Conservation (phyloP, 495 filamentous ascomycete species). For the Hypoxylon cercidicola region DNA sequence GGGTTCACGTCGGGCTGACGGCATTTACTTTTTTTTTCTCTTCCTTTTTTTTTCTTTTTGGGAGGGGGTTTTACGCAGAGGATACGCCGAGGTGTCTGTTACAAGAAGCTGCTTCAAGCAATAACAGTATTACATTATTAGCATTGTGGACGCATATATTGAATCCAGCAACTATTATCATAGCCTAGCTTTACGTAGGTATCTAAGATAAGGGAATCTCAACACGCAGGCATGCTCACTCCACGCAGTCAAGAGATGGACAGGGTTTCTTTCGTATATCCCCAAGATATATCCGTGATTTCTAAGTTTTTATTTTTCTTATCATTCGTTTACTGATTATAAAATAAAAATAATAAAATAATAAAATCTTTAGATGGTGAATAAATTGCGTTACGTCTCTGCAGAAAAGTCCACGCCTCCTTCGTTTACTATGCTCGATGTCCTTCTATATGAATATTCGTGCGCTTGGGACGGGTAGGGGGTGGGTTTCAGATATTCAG, state of each 20-base stretch:
- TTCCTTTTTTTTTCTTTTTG: too few relatives aligned
- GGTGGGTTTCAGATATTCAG: constrained; percentile 20
- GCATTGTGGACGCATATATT: too few relatives aligned
- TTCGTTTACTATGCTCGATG: constrained; percentile 37
- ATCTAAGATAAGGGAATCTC: neutral
- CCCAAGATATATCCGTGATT: constrained; percentile 16
- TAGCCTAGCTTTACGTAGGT: too few relatives aligned
- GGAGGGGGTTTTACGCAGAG: too few relatives aligned
- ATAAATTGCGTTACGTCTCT: constrained; percentile 27
- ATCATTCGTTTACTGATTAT: constrained; percentile 40
- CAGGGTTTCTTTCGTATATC: neutral
- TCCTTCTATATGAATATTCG: constrained; percentile 34
- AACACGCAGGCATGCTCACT: neutral
- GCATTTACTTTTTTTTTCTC: neutral
- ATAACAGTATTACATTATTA: too few relatives aligned
- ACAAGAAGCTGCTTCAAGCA: too few relatives aligned
- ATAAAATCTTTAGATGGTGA: neutral
- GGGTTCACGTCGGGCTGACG: neutral
- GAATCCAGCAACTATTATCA: too few relatives aligned
- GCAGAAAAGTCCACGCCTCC: constrained; percentile 4
- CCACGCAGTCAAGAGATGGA: neutral
- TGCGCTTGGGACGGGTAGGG: constrained; percentile 5
- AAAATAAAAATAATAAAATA: constrained; percentile 11
- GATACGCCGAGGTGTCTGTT: too few relatives aligned
- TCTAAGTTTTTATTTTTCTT: constrained; percentile 32